A percentile compares a stretch with the other conserved stretches of the same genome.
Evolutionary conservation across 179 eudicot species (phyloP).

Genomic region (Beta macrorhiza): DNA sequence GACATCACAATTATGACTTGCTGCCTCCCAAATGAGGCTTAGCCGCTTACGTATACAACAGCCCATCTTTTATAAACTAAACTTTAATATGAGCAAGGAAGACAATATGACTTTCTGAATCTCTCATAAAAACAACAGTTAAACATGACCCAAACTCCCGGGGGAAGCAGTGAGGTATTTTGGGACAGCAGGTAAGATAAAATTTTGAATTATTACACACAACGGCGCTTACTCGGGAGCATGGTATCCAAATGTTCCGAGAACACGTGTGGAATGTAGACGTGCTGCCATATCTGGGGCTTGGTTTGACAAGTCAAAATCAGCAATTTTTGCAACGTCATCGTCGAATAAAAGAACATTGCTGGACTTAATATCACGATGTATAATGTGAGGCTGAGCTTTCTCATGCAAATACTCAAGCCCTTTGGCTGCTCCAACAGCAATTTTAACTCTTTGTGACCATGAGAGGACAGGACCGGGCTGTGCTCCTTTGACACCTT

Average conservation of each 20-base stretch:
- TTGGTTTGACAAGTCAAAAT: conserved; percentile 84
- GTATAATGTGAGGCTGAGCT: conserved; percentile 81
- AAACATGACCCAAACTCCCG: background rate
- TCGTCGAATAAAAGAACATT: conserved; percentile 77
- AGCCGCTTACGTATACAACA: background rate
- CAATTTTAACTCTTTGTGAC: conserved; percentile 90
- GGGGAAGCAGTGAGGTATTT: too few species aligned
- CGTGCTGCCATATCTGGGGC: conserved; percentile 93
- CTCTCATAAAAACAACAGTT: background rate
- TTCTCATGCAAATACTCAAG: conserved; percentile 88
- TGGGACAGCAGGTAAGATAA: background rate
- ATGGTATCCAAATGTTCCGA: conserved; percentile 88
- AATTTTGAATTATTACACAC: background rate
- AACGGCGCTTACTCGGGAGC: conserved; percentile 76
- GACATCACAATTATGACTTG: background rate
- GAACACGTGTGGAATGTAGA: conserved; percentile 88
- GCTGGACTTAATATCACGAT: conserved; percentile 90
- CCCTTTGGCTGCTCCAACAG: conserved; percentile 86
- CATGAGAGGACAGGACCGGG: conserved; percentile 82
- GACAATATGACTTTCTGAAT: background rate
- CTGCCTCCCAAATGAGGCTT: background rate
- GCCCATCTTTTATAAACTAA: background rate
- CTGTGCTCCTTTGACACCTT: conserved; percentile 88
- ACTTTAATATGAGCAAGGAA: background rate
- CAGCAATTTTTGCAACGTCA: conserved; percentile 83